Evolutionary conservation across 345 rosid species (phyloP).

Genomic region (Camelina sativa): DNA sequence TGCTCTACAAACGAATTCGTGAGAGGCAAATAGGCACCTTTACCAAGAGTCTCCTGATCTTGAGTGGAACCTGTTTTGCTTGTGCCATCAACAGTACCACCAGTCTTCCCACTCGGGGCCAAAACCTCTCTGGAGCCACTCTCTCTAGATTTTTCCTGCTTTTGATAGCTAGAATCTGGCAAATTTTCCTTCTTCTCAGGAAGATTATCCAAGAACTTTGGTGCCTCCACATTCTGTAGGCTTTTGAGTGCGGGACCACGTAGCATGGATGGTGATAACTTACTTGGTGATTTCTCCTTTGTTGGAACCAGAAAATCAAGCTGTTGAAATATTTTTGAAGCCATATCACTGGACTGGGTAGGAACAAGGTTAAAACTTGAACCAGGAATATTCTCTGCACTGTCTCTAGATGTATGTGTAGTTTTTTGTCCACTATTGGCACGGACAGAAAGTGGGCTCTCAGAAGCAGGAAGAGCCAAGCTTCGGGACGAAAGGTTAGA

Average conservation of each 20-base stretch:
- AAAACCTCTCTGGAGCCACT: slow-evolving; percentile 45
- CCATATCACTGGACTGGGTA: slow-evolving; percentile 78
- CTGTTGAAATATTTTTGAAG: slow-evolving; percentile 79
- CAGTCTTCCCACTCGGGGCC: slow-evolving; percentile 42
- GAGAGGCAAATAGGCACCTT: slow-evolving; percentile 44
- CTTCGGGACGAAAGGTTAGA: slow-evolving; percentile 62
- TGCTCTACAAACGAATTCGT: slow-evolving; percentile 42
- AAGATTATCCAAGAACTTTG: slow-evolving; percentile 53
- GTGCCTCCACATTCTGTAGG: slow-evolving; percentile 65
- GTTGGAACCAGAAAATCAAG: slow-evolving; percentile 66
- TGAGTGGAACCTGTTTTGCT: slow-evolving; percentile 37
- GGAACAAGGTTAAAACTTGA: slow-evolving; percentile 60
- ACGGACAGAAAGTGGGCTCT: slow-evolving; percentile 45
- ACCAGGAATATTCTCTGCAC: slow-evolving; percentile 45
- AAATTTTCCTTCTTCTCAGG: slow-evolving; percentile 47
- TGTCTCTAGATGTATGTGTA: slow-evolving; percentile 48
- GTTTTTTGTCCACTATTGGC: slow-evolving; percentile 42
- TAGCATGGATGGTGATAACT: slow-evolving; percentile 78
- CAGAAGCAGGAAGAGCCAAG: slow-evolving; percentile 51
- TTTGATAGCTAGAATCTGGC: slow-evolving; percentile 46
- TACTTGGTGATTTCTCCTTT: slow-evolving; percentile 73
- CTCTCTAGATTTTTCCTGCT: slow-evolving; percentile 50
- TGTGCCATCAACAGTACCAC: slow-evolving; percentile 45
- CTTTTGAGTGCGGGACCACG: slow-evolving; percentile 80
- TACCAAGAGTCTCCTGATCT: slow-evolving; percentile 42